Evolutionary conservation across 1,284 basidiomycete genomes (phyloP).

Genomic region (Tilletiopsis washingtonensis): DNA sequence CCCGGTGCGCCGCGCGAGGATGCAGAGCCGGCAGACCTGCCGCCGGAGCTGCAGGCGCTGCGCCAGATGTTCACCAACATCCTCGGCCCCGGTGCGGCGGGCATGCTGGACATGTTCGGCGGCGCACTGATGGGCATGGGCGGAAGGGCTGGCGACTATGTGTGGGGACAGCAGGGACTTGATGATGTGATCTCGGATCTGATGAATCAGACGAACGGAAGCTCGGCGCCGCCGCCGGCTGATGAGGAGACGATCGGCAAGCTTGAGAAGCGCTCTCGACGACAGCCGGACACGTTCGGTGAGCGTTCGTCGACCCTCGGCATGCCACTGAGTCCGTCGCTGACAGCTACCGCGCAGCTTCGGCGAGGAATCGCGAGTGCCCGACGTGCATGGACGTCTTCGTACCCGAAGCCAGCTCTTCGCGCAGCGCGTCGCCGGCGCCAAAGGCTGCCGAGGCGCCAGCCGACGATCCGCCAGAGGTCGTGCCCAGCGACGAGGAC

Average conservation of each 20-base stretch:
- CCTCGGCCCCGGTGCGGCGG: conserved; percentile 12
- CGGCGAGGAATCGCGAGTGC: conserved; percentile 32
- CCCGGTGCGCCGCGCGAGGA: background rate
- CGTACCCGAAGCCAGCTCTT: conserved; percentile 4
- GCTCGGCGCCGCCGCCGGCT: conserved; percentile 29
- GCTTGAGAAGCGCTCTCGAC: conserved; percentile 20
- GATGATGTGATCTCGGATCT: conserved; percentile 40
- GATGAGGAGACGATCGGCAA: conserved; percentile 26
- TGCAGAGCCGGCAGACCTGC: conserved; percentile 9
- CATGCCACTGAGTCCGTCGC: background rate
- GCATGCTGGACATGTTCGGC: conserved; percentile 22
- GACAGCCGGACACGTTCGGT: conserved; percentile 12
- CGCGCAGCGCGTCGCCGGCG: background rate
- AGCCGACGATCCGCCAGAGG: conserved; percentile 11
- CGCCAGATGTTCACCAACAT: conserved; percentile 28
- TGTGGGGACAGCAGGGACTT: conserved; percentile 28
- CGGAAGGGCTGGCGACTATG: conserved; percentile 33
- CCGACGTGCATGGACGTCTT: conserved; percentile 40
- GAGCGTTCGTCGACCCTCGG: background rate
- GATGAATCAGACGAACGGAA: conserved; percentile 37
- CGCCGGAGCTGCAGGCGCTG: conserved; percentile 25
- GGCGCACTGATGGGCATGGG: conserved; percentile 12
- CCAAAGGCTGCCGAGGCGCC: background rate
- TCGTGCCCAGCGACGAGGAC: conserved; percentile 8
- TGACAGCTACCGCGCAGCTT: background rate